Conservation (phyloP, 805 yeast genomes). For the Kazachstania viticola region DNA sequence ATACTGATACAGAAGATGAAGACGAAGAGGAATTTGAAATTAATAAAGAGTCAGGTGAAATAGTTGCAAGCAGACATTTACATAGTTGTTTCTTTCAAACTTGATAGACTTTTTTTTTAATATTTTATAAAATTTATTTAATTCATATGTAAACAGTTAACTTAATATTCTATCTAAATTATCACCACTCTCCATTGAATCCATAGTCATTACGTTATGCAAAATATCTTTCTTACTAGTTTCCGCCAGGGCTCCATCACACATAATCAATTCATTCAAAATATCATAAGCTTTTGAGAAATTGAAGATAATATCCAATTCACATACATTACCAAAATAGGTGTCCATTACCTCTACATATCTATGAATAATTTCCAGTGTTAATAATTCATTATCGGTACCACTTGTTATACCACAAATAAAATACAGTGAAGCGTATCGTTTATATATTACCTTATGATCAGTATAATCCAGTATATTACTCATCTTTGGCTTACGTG, state of each 20-base stretch:
- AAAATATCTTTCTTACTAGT: conserved; percentile 71
- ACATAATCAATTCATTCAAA: conserved; percentile 72
- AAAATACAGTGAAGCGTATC: conserved; percentile 90
- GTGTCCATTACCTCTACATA: conserved; percentile 96
- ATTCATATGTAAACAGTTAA: conserved; percentile 7
- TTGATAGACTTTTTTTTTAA: not conserved
- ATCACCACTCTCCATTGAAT: conserved; percentile 73
- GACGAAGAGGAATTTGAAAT: conserved; percentile 17
- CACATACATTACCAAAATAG: conserved; percentile 91
- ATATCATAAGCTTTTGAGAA: conserved; percentile 90
- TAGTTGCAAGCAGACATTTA: conserved; percentile 20
- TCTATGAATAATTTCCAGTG: conserved; percentile 80
- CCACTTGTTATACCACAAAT: conserved; percentile 54
- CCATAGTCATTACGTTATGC: conserved; percentile 70
- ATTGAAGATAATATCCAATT: conserved; percentile 90
- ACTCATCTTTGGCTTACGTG: conserved; percentile 90
- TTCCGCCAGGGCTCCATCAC: conserved; percentile 80
- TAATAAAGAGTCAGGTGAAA: conserved; percentile 18
- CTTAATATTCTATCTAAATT: conserved; percentile 36
- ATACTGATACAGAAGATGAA: not conserved
- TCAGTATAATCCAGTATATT: conserved; percentile 77
- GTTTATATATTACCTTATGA: conserved; percentile 70
- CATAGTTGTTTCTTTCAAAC: conserved; percentile 22
- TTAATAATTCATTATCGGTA: conserved; percentile 67
- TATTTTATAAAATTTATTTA: no score